A percentile compares a stretch with the other conserved stretches of the same genome.
phyloP scores from a whole-genome alignment of 2,329 filamentous ascomycete genomes.

The Cordyceps pruinosa region DNA sequence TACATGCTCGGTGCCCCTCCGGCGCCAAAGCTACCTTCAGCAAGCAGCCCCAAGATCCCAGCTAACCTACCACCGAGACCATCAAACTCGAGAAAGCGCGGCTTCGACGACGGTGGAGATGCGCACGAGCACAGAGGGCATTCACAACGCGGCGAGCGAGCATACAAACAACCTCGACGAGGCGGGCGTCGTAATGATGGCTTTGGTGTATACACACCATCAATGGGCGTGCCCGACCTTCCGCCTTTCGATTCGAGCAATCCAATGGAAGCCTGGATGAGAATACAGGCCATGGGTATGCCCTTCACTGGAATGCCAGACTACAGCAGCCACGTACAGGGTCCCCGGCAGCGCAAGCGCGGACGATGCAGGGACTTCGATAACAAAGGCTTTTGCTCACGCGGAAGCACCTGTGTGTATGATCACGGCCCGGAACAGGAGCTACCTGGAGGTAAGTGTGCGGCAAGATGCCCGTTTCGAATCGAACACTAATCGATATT shows the following conservation, averaged over 20 bases:
- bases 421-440: conserved; percentile 56
- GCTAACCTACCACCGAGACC: conserved; percentile 16
- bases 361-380: conserved; percentile 64
- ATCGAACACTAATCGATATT: not conserved
- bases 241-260: conserved; percentile 51
- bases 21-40: conserved; percentile 24
- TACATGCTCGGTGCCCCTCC: conserved; percentile 50
- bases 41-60: conserved; percentile 6
- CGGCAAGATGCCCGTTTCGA: not conserved
- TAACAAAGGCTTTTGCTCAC: conserved; percentile 62
- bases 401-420: conserved; percentile 60
- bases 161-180: conserved; percentile 54
- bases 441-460: not conserved
- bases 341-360: conserved; percentile 29
- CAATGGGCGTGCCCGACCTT: conserved; percentile 19
- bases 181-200: conserved; percentile 33
- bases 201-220: conserved; percentile 13
- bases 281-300: conserved; percentile 52
- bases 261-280: conserved; percentile 54
- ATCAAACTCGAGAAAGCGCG: conserved; percentile 27
- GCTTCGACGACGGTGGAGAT: conserved; percentile 25
- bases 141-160: conserved; percentile 32
- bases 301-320: conserved; percentile 34
- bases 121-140: conserved; percentile 16
- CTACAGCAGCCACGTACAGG: conserved; percentile 24